Evolutionary conservation across 2,329 filamentous ascomycete species (phyloP).

Genomic region (Monosporascus cannonballus): DNA sequence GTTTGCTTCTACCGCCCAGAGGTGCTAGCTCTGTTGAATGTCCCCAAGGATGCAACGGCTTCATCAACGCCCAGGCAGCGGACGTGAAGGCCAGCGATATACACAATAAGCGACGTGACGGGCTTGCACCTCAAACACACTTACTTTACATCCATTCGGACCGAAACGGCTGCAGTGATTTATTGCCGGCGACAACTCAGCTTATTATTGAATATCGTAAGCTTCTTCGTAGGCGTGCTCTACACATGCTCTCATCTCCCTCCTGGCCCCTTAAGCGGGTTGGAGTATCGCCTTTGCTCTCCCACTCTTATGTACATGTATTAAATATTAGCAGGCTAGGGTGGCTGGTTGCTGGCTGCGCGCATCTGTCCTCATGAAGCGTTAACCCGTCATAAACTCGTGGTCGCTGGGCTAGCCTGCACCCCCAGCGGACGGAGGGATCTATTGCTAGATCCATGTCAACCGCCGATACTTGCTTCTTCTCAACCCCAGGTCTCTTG

Average conservation of each 20-base stretch:
- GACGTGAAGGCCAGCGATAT: too few relatives aligned
- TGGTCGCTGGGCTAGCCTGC: conserved; percentile 29
- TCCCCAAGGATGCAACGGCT: too few relatives aligned
- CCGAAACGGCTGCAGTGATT: too few relatives aligned
- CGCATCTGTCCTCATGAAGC: conserved; percentile 10
- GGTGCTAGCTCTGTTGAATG: too few relatives aligned
- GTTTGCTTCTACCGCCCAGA: too few relatives aligned
- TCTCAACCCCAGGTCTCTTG: conserved; percentile 16
- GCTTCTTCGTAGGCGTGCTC: not conserved
- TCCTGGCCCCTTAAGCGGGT: not conserved
- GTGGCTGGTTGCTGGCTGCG: conserved; percentile 22
- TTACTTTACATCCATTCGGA: too few relatives aligned
- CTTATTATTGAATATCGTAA: too few relatives aligned
- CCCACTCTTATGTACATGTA: conserved; percentile 30
- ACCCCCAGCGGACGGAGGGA: conserved; percentile 23
- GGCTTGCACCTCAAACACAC: too few relatives aligned
- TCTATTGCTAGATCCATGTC: conserved; percentile 11
- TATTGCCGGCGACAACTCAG: too few relatives aligned
- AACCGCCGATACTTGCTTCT: conserved; percentile 6
- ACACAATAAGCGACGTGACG: too few relatives aligned
- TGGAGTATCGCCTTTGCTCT: conserved; percentile 5
- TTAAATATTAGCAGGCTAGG: conserved; percentile 37
- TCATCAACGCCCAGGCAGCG: too few relatives aligned
- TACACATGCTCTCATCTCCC: not conserved
- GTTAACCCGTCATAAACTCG: conserved; percentile 15